Evolutionary conservation across 805 yeast genomes (phyloP), one percentile per base, ranked within the genome.

Genomic region (Pichia manshurica): DNA sequence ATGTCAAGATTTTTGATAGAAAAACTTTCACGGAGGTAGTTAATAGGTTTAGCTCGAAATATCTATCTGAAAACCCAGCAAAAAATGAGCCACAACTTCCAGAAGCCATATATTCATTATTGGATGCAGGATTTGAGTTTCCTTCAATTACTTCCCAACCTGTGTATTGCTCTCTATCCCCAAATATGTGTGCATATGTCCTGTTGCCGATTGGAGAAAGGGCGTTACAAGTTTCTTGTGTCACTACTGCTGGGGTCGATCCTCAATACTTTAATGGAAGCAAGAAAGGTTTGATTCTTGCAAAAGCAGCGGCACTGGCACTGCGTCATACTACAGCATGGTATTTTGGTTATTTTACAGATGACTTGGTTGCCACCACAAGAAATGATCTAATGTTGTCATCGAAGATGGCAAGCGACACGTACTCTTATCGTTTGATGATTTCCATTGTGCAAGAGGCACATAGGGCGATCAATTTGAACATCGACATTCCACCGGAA

Each of bases 391-490:
- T 80, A 5, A 62, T 60, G n/a, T 56, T 56, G 39, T 25, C 52
- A 28, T 42, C 58, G 32, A 25, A 55, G 21, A 48, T 62, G 35
- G 51, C 56, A 5, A 47, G 60, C 22, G 50, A 60, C 19, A 42
- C 52, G 32, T 59, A 57, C 25, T 57, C 70, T 12, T 59, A 59
- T 48, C 58, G 65, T 55, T 70, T 71, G 34, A 68, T 63, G 56
- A 62, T 63, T 8, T 65, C 75, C 1, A 64, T 83, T 3, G 60
- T 84, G 16, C 70, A 76, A 46, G 96, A 88, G 59, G 72, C 82
- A 2, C 95, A 87, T 59, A 66, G 81, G n/a, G 81, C 93, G 0
- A 74, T 88, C 51, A 84, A 80, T 57, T 81, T 87, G 56, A 78
- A 81, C 29, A 71, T 87, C 46, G 86, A 84, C 58, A 78, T 80